These are phyloP conservation scores for Takashimella tepidaria DNA, from an alignment of 1,284 basidiomycete species.

Conservation along the genomic window DNA sequence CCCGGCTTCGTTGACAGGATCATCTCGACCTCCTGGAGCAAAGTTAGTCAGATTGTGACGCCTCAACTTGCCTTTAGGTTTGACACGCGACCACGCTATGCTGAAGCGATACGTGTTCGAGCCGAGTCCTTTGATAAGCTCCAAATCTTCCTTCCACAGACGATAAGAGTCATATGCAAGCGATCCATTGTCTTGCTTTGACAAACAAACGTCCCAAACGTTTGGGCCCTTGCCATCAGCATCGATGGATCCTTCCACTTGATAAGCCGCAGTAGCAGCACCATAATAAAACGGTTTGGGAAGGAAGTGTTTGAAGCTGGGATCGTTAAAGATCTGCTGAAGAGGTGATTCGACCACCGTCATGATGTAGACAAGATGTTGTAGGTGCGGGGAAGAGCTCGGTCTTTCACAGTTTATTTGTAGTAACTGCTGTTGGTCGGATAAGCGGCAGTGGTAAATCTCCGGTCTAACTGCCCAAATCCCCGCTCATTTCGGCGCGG, in stretches of 20 bases:
- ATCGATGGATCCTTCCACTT: constrained; percentile 29
- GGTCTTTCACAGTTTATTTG: too few species aligned
- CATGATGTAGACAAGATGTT: too few species aligned
- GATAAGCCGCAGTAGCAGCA: constrained; percentile 55
- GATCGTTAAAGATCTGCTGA: constrained; percentile 15
- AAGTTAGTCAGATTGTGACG: too few species aligned
- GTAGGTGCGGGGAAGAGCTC: too few species aligned
- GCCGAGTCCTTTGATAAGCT: constrained; percentile 57
- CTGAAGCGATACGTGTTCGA: constrained; percentile 59
- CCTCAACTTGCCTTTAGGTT: constrained; percentile 52
- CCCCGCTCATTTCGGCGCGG: too few species aligned
- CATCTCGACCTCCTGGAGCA: constrained; percentile 53
- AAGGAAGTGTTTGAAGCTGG: constrained; percentile 10
- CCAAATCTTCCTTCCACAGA: constrained; percentile 63
- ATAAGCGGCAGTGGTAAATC: too few species aligned
- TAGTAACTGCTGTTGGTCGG: too few species aligned
- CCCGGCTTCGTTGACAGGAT: constrained; percentile 61
- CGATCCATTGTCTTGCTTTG: constrained; percentile 14
- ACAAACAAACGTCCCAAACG: constrained; percentile 34
- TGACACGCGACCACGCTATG: constrained; percentile 64
- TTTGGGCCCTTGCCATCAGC: constrained; percentile 23
- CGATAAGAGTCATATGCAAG: constrained; percentile 27
- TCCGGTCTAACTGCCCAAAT: too few species aligned
- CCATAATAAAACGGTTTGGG: constrained; percentile 64
- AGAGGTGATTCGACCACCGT: too few species aligned